Percentiles rank a stretch among this genome's conserved stretches.
These are phyloP conservation scores for Zoysia japonica DNA, from an alignment of 176 grass and related monocot species.

Conservation along the genomic window DNA sequence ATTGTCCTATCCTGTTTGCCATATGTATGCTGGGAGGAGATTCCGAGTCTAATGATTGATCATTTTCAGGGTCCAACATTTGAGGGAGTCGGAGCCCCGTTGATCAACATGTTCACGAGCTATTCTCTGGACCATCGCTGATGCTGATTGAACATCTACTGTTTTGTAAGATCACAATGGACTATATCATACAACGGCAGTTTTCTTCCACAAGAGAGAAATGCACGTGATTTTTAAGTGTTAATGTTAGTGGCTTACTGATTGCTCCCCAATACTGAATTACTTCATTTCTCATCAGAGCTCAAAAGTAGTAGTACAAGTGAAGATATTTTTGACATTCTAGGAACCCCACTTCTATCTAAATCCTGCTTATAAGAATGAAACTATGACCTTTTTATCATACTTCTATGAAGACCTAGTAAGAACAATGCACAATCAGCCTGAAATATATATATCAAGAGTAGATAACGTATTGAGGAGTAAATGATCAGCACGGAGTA, in stretches of 20 bases:
- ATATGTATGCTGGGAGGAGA: neutral
- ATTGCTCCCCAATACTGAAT: neutral
- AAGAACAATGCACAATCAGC: neutral
- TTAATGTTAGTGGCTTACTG: constrained; percentile 3
- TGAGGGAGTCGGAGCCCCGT: constrained; percentile 55
- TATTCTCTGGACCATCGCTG: neutral
- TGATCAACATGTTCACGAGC: constrained; percentile 25
- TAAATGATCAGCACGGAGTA: neutral
- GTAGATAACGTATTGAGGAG: neutral
- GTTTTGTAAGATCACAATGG: constrained; percentile 18
- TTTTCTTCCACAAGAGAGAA: constrained; percentile 5
- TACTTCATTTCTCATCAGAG: neutral
- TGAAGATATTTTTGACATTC: no score
- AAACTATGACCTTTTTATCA: neutral
- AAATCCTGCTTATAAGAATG: neutral
- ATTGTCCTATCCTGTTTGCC: neutral
- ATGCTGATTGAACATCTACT: constrained; percentile 20
- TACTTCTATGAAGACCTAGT: neutral
- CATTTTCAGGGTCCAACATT: constrained; percentile 42
- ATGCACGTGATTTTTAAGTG: neutral
- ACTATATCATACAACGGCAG: neutral
- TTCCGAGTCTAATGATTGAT: neutral
- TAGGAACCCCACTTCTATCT: no score
- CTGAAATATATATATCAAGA: neutral
- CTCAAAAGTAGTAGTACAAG: neutral